These are phyloP conservation scores for Penicillium psychrofluorescens DNA, from an alignment of 495 filamentous ascomycete species.

Conservation along the genomic window DNA sequence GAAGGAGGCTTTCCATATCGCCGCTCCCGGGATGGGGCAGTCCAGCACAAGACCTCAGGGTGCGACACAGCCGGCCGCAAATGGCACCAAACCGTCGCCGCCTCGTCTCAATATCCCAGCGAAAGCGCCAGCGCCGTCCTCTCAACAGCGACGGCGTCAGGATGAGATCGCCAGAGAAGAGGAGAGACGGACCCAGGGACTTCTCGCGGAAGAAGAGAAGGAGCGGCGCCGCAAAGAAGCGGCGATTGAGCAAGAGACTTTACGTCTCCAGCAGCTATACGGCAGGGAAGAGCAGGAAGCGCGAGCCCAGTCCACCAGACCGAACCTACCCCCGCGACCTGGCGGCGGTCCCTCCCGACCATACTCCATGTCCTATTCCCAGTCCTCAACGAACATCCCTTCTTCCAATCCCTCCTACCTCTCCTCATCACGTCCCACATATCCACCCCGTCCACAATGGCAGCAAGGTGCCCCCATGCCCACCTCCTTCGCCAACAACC, in stretches of 20 bases:
- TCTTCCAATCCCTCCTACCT: slow-evolving; percentile 3
- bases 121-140: slow-evolving; percentile 9
- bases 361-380: slow-evolving; percentile 11
- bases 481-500: slow-evolving; percentile 10
- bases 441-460: slow-evolving; percentile 5
- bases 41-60: neutral
- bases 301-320: slow-evolving; percentile 24
- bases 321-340: slow-evolving; percentile 12
- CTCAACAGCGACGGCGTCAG: slow-evolving; percentile 15
- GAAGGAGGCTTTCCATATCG: slow-evolving; percentile 72
- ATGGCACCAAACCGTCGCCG: slow-evolving; percentile 2
- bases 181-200: slow-evolving; percentile 61
- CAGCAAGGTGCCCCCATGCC: neutral
- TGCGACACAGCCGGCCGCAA: neutral
- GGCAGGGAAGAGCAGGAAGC: slow-evolving; percentile 46
- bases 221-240: slow-evolving; percentile 57
- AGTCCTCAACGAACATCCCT: slow-evolving; percentile 1
- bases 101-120: slow-evolving; percentile 7
- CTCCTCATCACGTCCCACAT: neutral
- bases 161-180: slow-evolving; percentile 55
- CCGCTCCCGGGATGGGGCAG: slow-evolving; percentile 13
- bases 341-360: slow-evolving; percentile 8
- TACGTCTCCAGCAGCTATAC: slow-evolving; percentile 67
- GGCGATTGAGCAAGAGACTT: slow-evolving; percentile 79
- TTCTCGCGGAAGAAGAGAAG: slow-evolving; percentile 73